Evolutionary conservation across 495 filamentous ascomycete species (phyloP).

Genomic region (Delitschia confertaspora): DNA sequence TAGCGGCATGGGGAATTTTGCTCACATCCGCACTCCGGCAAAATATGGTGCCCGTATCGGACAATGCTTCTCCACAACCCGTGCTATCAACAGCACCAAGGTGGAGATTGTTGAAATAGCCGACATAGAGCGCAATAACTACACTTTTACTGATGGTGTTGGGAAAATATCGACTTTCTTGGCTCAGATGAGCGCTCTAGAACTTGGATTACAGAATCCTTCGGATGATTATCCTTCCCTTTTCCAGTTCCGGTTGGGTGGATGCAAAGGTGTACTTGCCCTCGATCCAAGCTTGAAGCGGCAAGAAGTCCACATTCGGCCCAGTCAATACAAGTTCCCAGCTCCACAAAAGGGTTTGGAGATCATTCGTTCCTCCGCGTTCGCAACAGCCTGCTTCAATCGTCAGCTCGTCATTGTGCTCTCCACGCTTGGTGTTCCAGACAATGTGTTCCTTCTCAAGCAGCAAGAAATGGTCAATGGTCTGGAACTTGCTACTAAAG

Average conservation of each 20-base stretch:
- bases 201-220: constrained; percentile 48
- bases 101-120: constrained; percentile 43
- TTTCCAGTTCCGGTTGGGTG: constrained; percentile 85
- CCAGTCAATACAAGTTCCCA: constrained; percentile 82
- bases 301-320: constrained; percentile 57
- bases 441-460: constrained; percentile 58
- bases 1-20: constrained; percentile 84
- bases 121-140: constrained; percentile 59
- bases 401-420: constrained; percentile 82
- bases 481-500: constrained; percentile 58
- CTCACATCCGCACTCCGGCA: constrained; percentile 65
- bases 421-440: constrained; percentile 62
- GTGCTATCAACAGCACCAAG: constrained; percentile 47
- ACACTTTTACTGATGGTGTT: constrained; percentile 83
- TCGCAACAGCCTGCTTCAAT: constrained; percentile 69
- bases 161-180: constrained; percentile 81
- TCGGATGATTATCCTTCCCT: constrained; percentile 56
- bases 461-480: constrained; percentile 53
- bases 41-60: constrained; percentile 82
- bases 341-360: constrained; percentile 63
- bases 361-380: constrained; percentile 71
- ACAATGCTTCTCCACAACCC: constrained; percentile 92
- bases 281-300: constrained; percentile 38
- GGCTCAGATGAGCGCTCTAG: constrained; percentile 56
- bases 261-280: constrained; percentile 82